phyloP scores from a whole-genome alignment of 2,329 filamentous ascomycete genomes.

The Botrytis squamosa region DNA sequence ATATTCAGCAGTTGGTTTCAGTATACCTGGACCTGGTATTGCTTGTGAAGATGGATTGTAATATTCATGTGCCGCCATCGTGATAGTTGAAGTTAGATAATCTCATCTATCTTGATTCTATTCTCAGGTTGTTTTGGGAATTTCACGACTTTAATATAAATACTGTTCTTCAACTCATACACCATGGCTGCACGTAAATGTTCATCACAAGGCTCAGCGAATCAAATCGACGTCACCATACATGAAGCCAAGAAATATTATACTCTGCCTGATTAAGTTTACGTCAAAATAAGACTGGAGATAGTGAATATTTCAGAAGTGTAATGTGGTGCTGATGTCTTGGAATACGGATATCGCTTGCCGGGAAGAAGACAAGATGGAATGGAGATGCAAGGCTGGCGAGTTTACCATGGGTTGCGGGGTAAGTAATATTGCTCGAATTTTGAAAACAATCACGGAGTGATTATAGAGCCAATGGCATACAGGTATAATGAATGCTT shows the following conservation, averaged over 20 bases:
- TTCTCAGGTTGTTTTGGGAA: not conserved
- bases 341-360: constrained; percentile 1
- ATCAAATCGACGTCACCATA: constrained; percentile 16
- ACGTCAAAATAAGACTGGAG: constrained; percentile 1
- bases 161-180: not conserved
- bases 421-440: not conserved
- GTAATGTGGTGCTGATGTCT: not conserved
- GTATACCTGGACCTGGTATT: not conserved
- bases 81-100: not conserved
- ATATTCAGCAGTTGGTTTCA: constrained; percentile 2
- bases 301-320: not conserved
- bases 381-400: not conserved
- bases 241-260: constrained; percentile 10
- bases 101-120: not conserved
- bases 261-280: not conserved
- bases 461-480: not conserved
- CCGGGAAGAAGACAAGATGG: not conserved
- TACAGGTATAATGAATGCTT: not conserved
- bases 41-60: not conserved
- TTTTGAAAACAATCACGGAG: not conserved
- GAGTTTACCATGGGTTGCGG: not conserved
- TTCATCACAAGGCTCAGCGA: constrained; percentile 7
- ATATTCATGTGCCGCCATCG: constrained; percentile 4
- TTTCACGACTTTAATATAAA: not conserved
- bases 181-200: not conserved